Evolutionary conservation across 2,329 filamentous ascomycete genomes (phyloP).

Genomic region (Aureobasidium lini): DNA sequence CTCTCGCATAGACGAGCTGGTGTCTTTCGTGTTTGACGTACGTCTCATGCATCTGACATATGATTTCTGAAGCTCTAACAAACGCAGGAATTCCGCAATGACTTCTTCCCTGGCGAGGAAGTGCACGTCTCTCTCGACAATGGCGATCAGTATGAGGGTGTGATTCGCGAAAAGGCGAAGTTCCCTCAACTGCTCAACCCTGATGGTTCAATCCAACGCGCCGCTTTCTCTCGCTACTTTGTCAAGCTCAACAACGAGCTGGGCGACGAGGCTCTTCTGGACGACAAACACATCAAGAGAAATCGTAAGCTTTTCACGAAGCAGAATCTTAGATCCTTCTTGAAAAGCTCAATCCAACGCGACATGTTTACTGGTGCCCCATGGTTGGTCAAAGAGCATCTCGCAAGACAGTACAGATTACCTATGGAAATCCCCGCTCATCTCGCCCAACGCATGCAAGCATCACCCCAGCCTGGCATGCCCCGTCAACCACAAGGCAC

Average conservation of each 20-base stretch:
- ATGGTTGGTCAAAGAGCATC: conserved; percentile 84
- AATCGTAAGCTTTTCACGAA: conserved; percentile 93
- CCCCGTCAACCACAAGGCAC: conserved; percentile 15
- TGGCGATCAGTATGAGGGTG: conserved; percentile 62
- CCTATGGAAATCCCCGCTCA: conserved; percentile 79
- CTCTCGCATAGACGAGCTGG: conserved; percentile 76
- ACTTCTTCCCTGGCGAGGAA: conserved; percentile 84
- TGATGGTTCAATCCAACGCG: conserved; percentile 61
- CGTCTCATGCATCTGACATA: background rate
- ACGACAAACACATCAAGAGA: conserved; percentile 73
- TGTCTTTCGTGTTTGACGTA: conserved; percentile 55
- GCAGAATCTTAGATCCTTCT: conserved; percentile 83
- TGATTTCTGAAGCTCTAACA: conserved; percentile 13
- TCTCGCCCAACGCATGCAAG: conserved; percentile 70
- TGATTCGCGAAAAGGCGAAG: conserved; percentile 77
- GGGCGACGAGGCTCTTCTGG: conserved; percentile 67
- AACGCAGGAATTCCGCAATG: conserved; percentile 64
- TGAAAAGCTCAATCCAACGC: conserved; percentile 86
- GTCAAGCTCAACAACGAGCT: conserved; percentile 61
- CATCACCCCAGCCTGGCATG: conserved; percentile 44
- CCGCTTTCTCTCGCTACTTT: conserved; percentile 70
- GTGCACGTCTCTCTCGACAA: conserved; percentile 66
- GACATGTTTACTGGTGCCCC: conserved; percentile 95
- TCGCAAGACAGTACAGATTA: conserved; percentile 78
- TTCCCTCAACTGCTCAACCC: conserved; percentile 54